Percentiles rank a stretch among this genome's conserved stretches.
phyloP scores from a whole-genome alignment of 768 basidiomycete species.

The Astraeus odoratus region DNA sequence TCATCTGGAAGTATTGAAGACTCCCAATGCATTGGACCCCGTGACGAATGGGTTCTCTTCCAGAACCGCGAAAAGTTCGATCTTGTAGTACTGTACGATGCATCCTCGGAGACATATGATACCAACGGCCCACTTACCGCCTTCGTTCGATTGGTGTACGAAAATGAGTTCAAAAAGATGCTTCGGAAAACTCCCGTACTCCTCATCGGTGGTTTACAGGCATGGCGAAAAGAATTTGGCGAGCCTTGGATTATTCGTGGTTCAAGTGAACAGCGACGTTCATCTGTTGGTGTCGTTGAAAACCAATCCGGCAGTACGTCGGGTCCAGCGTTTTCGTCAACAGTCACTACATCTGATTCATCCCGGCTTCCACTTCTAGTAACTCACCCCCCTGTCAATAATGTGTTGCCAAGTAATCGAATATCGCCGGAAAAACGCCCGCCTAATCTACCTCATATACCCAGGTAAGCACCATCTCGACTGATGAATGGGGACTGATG shows the following conservation, averaged over 20 bases:
- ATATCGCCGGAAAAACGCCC: slow-evolving; percentile 5
- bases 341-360: slow-evolving; percentile 9
- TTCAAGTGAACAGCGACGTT: slow-evolving; percentile 11
- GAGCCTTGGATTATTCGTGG: slow-evolving; percentile 30
- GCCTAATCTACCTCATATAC: slow-evolving; percentile 11
- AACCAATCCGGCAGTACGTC: slow-evolving; percentile 23
- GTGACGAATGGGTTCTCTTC: slow-evolving; percentile 68
- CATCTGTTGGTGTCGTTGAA: slow-evolving; percentile 16
- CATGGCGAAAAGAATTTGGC: slow-evolving; percentile 64
- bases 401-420: slow-evolving; percentile 11
- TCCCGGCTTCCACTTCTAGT: slow-evolving; percentile 10
- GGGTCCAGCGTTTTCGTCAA: slow-evolving; percentile 17
- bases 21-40: slow-evolving; percentile 63
- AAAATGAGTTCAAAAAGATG: slow-evolving; percentile 63
- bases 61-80: slow-evolving; percentile 83
- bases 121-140: slow-evolving; percentile 47
- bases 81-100: slow-evolving; percentile 80
- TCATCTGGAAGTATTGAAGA: slow-evolving; percentile 64
- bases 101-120: slow-evolving; percentile 47
- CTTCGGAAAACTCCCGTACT: slow-evolving; percentile 73
- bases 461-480: slow-evolving; percentile 16
- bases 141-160: slow-evolving; percentile 65
- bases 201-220: slow-evolving; percentile 77
- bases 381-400: slow-evolving; percentile 11
- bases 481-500: no score